Base-by-base conservation (phyloP, 805 yeast species). In the Yarrowia divulgata region DNA sequence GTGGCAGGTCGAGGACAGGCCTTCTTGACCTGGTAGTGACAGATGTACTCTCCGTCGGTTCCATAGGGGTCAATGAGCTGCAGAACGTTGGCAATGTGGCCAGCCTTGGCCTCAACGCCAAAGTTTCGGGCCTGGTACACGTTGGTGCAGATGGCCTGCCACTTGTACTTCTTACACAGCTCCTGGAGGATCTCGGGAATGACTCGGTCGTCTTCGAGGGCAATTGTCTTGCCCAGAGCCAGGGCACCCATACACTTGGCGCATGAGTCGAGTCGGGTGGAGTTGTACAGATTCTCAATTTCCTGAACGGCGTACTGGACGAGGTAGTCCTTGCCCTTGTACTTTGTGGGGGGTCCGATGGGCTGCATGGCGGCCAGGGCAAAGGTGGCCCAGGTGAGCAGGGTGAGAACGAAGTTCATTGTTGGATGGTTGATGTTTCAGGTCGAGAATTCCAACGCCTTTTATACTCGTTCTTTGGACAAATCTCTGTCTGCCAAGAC, bases 41-140 rank as follows among this genome's bases (percentile, higher is more conserved):
- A 89, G 77, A 87, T 86, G 73, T 87, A 87, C 52, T 84, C 84
- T 40, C 88, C 89, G 73, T 87, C 90, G 39, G 80, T 73, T 13
- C 86, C 81, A 67, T 77, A 74, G 14, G 88, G 85, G 72, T 85
- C 84, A 82, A 87, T 84, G 64, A 83, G 73, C 23, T 81, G 79
- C 52, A 86, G 73, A 77, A 86, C 77, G 71, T 85, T 85, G 14
- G 84, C 82, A 69, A 86, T 83, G 72, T 86, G 68, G 37, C 68
- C 57, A 16, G 57, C 68, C 55, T 48, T 63, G 40, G 68, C 57
- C 18, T 49, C 57, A 16, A 48, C 57, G 5, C 68, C 68, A n/a
- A 49, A 48, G 46, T 48, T 63, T 48, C 55, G 48, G 18, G 18
- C 68, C 68, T 48, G 68, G 48, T 63, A 63, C 14, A 49, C 55